These are phyloP conservation scores for Coemansia sp. DNA, from an alignment of 192 early-diverging fungal species.

Conservation along the genomic window DNA sequence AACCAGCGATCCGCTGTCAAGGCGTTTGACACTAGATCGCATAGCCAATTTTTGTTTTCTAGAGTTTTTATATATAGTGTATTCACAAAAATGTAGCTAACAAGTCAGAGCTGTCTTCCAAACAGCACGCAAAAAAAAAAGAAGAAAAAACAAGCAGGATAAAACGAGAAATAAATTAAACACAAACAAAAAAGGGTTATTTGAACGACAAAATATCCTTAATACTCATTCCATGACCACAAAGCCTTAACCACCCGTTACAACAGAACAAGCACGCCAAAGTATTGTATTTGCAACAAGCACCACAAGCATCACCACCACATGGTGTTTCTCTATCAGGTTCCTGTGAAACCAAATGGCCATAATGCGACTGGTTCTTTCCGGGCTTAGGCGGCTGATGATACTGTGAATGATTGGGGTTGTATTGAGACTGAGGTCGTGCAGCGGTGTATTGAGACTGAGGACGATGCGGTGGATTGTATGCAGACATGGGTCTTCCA, in stretches of 20 bases:
- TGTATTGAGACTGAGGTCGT: conserved; percentile 6
- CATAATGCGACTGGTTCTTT: conserved; percentile 32
- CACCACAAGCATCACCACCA: conserved; percentile 42
- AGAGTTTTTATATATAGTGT: no score
- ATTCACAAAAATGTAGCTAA: no score
- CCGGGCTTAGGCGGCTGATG: not conserved
- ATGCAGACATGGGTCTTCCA: conserved; percentile 9
- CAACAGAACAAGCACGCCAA: conserved; percentile 46
- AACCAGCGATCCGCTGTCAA: no score
- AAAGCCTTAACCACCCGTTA: conserved; percentile 48
- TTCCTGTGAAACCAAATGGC: conserved; percentile 42
- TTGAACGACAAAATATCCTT: conserved; percentile 35
- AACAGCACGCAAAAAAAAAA: no score
- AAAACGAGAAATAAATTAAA: no score
- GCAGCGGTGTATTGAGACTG: conserved; percentile 11
- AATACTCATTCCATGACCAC: conserved; percentile 46
- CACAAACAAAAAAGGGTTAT: conserved; percentile 3
- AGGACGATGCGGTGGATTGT: conserved; percentile 6
- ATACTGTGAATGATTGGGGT: not conserved
- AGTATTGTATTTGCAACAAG: conserved; percentile 53
- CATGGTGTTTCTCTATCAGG: conserved; percentile 24
- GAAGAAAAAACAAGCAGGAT: no score
- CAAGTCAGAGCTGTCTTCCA: no score
- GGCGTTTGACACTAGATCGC: no score
- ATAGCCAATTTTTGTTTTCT: no score